Evolutionary conservation across 2,329 filamentous ascomycete genomes (phyloP).

Genomic region (Xylariales sp.): DNA sequence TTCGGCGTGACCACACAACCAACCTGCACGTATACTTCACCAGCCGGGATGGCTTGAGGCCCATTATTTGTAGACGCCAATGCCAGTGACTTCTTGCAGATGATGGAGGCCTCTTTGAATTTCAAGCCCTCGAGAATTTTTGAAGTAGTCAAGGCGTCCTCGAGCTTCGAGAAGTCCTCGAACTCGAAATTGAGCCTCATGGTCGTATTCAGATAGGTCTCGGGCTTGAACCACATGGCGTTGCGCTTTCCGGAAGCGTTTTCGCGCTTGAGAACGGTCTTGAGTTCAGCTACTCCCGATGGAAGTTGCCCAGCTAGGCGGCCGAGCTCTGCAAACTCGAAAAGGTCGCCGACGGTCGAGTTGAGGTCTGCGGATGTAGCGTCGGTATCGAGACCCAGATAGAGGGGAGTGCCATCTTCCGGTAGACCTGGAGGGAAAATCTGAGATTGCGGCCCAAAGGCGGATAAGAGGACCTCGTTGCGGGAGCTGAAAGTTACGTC

Average conservation of each 20-base stretch:
- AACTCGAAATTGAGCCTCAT: constrained; percentile 13
- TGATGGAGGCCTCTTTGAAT: not conserved
- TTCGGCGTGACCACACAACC: not conserved
- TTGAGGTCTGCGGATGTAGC: not conserved
- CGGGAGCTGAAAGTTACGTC: constrained; percentile 29
- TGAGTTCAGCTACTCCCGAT: not conserved
- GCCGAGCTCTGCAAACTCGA: not conserved
- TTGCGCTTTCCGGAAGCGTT: not conserved
- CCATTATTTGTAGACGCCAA: not conserved
- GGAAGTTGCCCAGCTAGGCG: constrained; percentile 8
- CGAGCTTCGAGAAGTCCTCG: not conserved
- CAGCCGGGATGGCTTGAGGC: not conserved
- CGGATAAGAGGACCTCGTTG: constrained; percentile 20
- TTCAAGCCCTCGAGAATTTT: not conserved
- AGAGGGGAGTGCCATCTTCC: no score
- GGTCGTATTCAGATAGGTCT: not conserved
- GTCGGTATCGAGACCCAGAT: not conserved
- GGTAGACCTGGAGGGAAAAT: no score
- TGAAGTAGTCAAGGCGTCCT: not conserved
- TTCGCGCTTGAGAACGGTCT: not conserved
- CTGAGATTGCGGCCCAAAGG: constrained; percentile 17
- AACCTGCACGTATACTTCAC: not conserved
- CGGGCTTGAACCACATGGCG: constrained; percentile 7
- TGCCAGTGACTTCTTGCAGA: not conserved
- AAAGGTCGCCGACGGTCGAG: not conserved